A percentile compares a stretch with the other conserved stretches of the same genome.
Evolutionary conservation across 768 basidiomycete genomes (phyloP).

Genomic region (Lactifluus pinguis): DNA sequence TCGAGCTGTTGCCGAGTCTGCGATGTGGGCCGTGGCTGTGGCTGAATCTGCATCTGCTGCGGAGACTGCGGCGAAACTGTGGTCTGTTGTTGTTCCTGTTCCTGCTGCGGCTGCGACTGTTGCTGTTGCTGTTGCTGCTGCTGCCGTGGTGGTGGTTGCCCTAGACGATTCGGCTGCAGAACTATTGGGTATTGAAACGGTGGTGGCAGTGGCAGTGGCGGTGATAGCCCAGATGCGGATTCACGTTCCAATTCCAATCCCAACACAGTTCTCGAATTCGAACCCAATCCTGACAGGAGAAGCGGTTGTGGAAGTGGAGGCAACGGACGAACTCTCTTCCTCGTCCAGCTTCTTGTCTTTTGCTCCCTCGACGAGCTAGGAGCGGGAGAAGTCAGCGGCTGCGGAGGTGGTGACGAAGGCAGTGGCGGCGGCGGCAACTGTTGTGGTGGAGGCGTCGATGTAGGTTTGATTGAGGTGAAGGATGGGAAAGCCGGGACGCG

Average conservation of each 20-base stretch:
- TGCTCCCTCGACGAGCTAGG: background rate
- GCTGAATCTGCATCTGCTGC: too few relatives aligned
- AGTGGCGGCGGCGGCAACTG: too few relatives aligned
- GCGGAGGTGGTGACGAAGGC: too few relatives aligned
- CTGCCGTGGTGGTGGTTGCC: background rate
- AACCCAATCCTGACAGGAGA: background rate
- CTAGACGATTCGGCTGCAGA: constrained; percentile 3
- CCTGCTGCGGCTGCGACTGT: too few relatives aligned
- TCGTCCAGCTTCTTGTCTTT: background rate
- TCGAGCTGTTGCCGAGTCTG: background rate
- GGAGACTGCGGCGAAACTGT: background rate
- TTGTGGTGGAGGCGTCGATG: background rate
- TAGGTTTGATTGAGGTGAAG: background rate
- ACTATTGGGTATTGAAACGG: background rate
- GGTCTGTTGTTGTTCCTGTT: background rate
- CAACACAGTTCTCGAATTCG: background rate
- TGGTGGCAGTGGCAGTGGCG: background rate
- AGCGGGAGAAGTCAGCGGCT: background rate
- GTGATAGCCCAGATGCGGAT: too few relatives aligned
- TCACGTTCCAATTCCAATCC: too few relatives aligned
- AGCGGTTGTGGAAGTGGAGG: background rate
- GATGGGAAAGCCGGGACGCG: background rate
- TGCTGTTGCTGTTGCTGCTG: background rate
- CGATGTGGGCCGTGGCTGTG: background rate
- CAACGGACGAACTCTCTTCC: background rate